A percentile compares a stretch with the other conserved stretches of the same genome.
Conservation (phyloP, 768 basidiomycete genomes). For the Suillus weaverae region DNA sequence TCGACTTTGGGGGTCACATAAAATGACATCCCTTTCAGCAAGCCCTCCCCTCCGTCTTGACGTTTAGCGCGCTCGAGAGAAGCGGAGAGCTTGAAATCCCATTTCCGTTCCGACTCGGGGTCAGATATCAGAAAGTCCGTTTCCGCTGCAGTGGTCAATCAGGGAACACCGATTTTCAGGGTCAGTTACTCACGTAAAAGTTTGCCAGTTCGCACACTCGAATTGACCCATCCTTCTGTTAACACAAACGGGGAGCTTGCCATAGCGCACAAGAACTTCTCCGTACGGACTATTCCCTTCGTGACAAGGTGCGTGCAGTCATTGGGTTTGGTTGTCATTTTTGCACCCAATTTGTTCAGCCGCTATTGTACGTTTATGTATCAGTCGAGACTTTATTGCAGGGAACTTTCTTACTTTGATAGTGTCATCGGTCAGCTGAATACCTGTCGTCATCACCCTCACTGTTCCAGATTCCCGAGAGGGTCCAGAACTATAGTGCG, state of each 20-base stretch:
- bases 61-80: slow-evolving; percentile 59
- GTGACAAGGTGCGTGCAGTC: slow-evolving; percentile 84
- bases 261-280: slow-evolving; percentile 84
- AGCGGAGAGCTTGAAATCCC: slow-evolving; percentile 60
- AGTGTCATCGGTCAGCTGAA: slow-evolving; percentile 55
- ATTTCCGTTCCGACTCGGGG: slow-evolving; percentile 60
- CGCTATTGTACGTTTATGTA: slow-evolving; percentile 39
- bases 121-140: slow-evolving; percentile 61
- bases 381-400: background rate
- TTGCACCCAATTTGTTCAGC: slow-evolving; percentile 65
- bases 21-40: slow-evolving; percentile 68
- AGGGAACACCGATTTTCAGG: background rate
- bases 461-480: slow-evolving; percentile 29
- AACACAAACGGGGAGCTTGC: slow-evolving; percentile 62
- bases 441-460: slow-evolving; percentile 68
- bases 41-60: slow-evolving; percentile 41
- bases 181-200: slow-evolving; percentile 58
- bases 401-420: slow-evolving; percentile 48
- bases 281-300: slow-evolving; percentile 71
- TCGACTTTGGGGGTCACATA: slow-evolving; percentile 71
- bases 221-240: slow-evolving; percentile 65
- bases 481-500: background rate
- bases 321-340: slow-evolving; percentile 53
- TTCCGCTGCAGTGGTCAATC: slow-evolving; percentile 50
- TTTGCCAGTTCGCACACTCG: slow-evolving; percentile 52